These are phyloP conservation scores for Aureobasidium subglaciale DNA, from an alignment of 2,329 filamentous ascomycete genomes.

Conservation along the genomic window DNA sequence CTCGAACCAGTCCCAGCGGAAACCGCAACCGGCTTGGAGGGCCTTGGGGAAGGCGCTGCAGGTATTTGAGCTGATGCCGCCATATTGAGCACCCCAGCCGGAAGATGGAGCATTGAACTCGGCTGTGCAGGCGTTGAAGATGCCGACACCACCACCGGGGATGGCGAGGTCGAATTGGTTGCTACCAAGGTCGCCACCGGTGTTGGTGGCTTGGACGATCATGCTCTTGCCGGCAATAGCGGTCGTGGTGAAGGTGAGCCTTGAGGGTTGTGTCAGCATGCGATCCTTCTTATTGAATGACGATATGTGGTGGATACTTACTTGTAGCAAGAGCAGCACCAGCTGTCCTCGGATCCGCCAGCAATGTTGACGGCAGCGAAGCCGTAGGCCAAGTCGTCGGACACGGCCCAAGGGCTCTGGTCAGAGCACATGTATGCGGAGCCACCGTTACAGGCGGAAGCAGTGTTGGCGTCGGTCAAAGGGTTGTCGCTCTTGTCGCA, in stretches of 20 bases:
- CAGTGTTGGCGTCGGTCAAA: constrained; percentile 43
- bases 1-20: constrained; percentile 55
- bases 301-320: constrained; percentile 20
- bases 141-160: constrained; percentile 49
- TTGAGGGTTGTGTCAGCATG: constrained; percentile 14
- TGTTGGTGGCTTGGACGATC: constrained; percentile 59
- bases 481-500: constrained; percentile 51
- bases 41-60: constrained; percentile 48
- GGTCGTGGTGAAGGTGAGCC: constrained; percentile 51
- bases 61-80: constrained; percentile 46
- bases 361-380: constrained; percentile 55
- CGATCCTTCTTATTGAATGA: no score
- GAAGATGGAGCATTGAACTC: constrained; percentile 39
- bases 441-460: constrained; percentile 51
- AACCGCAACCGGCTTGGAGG: constrained; percentile 53
- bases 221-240: constrained; percentile 53
- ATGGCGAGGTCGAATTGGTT: constrained; percentile 54
- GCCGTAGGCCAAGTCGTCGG: constrained; percentile 53
- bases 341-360: constrained; percentile 50
- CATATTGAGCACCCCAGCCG: constrained; percentile 53
- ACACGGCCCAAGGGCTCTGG: constrained; percentile 57
- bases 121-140: constrained; percentile 40
- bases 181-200: constrained; percentile 48
- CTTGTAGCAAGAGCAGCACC: constrained; percentile 62
- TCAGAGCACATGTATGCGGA: constrained; percentile 54